These are phyloP conservation scores for Colletotrichum orbiculare DNA, from an alignment of 2,329 filamentous ascomycete genomes.

Conservation along the genomic window DNA sequence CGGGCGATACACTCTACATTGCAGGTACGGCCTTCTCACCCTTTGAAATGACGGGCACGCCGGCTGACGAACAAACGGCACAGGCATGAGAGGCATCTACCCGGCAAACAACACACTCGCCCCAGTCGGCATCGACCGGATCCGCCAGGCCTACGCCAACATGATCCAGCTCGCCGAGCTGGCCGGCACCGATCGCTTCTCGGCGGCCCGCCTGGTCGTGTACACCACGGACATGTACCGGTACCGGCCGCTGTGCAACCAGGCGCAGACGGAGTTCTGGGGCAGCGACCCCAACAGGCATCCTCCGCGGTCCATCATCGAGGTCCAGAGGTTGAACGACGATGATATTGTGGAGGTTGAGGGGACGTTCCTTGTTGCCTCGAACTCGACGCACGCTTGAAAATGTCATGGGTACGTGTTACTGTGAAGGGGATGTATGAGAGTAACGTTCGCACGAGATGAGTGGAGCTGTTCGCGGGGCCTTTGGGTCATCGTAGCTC, in stretches of 20 bases:
- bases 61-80: background rate
- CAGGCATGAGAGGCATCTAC: conserved; percentile 47
- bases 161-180: conserved; percentile 45
- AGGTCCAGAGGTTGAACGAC: conserved; percentile 46
- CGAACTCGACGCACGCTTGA: background rate
- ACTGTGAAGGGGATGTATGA: too few relatives aligned
- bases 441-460: too few relatives aligned
- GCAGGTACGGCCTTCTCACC: conserved; percentile 35
- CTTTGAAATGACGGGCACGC: background rate
- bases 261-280: conserved; percentile 46
- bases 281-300: conserved; percentile 42
- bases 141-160: conserved; percentile 47
- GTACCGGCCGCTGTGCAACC: conserved; percentile 46
- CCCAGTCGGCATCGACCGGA: conserved; percentile 41
- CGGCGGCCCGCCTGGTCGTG: conserved; percentile 41
- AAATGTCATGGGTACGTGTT: too few relatives aligned
- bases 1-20: conserved; percentile 45
- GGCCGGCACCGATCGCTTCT: conserved; percentile 40
- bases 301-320: conserved; percentile 46
- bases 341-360: conserved; percentile 48
- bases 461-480: too few relatives aligned
- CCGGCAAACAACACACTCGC: conserved; percentile 45
- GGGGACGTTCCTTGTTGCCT: conserved; percentile 41
- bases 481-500: too few relatives aligned
- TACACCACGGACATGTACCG: conserved; percentile 49